Base-by-base conservation (phyloP, 2,329 filamentous ascomycete genomes). In the Raffaelea arxii region DNA sequence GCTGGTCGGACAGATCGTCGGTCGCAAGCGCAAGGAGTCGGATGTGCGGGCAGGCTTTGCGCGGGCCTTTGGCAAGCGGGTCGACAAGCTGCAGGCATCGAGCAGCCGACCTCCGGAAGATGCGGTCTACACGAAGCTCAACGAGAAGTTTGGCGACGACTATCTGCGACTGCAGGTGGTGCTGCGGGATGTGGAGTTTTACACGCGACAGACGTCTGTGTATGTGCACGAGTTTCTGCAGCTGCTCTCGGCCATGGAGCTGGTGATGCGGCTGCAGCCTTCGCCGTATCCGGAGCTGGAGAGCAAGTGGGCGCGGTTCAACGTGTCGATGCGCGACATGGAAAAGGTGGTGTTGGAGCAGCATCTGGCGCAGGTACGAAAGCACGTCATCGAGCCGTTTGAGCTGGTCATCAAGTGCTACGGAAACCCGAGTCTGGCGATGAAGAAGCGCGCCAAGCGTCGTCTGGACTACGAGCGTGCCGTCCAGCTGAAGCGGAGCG, bases 391-490 rank as follows among this genome's bases (percentile, higher is more conserved):
- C 51, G 83, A 90, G 54, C 91, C 63, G 14, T 65, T 65, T 53
- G 63, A 65, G 53, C 57, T 60, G 43, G 63, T 65, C 32, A 65
- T 65, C 49, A 56, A 59, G 49, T 63, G 62, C 48, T 90, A 94
- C 57, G 82, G 85, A 45, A 85, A 86, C 30, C 89, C 91, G 2
- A 86, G 89, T 42, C 77, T 89, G 49, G 84, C 92, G 4, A 95
- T 97, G 79, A 86, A 89, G 60, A 95, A 97, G 68, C 84, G 92
- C 22, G 84, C 90, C 56, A 97, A 97, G 69, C 83, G 87, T n/a
- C 77, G 94, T 14, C 69, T 91, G 16, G 89, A 96, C 59, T 97
- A 86, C 62, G 87, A 91, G 53, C 85, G 85, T 55, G 87, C 79
- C 55, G 82, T 86, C 58, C 78, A 84, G 54, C 74, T 90, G 49